Percentiles rank a stretch among this genome's conserved stretches.
phyloP scores from a whole-genome alignment of 257 asterid species.

The Penstemon newberryi region DNA sequence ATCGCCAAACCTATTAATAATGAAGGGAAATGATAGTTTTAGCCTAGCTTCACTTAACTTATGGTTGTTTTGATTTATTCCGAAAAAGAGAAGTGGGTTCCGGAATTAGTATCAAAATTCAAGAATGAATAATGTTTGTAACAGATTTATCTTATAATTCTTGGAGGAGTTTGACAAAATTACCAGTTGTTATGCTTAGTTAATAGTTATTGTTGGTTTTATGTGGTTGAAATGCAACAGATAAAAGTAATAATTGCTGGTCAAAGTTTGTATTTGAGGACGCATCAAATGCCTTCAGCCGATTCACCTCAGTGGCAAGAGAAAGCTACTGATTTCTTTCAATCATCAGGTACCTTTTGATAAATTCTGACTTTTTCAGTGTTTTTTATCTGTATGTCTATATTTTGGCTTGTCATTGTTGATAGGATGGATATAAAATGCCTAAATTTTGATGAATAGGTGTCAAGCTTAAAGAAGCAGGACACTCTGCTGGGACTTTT shows the following conservation, averaged over 20 bases:
- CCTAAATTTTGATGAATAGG: constrained; percentile 43
- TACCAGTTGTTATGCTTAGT: not conserved
- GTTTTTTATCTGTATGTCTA: not conserved
- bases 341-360: constrained; percentile 60
- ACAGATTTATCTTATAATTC: not conserved
- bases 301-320: not conserved
- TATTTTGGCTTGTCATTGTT: constrained; percentile 10
- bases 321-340: not conserved
- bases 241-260: not conserved
- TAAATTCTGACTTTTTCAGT: not conserved
- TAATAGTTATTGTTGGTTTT: not conserved
- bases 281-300: not conserved
- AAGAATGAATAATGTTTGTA: not conserved
- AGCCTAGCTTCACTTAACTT: not conserved
- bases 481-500: constrained; percentile 78
- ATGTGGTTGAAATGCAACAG: not conserved
- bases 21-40: not conserved
- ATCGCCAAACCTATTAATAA: not conserved
- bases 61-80: constrained; percentile 1
- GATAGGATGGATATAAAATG: not conserved
- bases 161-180: constrained; percentile 1
- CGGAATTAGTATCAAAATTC: not conserved
- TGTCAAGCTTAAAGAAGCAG: constrained; percentile 78
- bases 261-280: not conserved
- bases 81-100: not conserved